Conservation (phyloP, 768 basidiomycete species). For the Hygrophoropsis aurantiaca region DNA sequence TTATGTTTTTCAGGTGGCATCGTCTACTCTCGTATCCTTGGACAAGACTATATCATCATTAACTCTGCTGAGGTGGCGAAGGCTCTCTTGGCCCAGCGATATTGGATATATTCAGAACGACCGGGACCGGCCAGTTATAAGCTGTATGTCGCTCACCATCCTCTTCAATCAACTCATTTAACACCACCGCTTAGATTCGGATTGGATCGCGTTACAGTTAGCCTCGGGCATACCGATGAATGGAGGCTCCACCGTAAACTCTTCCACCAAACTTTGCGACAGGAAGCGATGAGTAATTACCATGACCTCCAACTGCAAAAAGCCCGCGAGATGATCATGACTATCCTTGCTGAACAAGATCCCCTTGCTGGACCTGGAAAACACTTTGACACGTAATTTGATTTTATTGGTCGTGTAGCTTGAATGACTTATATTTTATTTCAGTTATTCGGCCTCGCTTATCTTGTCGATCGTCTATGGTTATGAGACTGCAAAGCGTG, state of each 20-base stretch:
- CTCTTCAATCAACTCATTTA: no score
- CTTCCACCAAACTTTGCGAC: no score
- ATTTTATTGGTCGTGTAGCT: not conserved
- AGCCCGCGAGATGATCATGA: not conserved
- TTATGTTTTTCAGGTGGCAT: slow-evolving; percentile 5
- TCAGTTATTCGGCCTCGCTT: slow-evolving; percentile 30
- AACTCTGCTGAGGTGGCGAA: slow-evolving; percentile 10
- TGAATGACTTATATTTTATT: not conserved
- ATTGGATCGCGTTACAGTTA: no score
- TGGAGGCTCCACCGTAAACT: no score
- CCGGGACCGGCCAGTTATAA: slow-evolving; percentile 7
- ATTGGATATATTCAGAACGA: slow-evolving; percentile 14
- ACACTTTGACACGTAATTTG: not conserved
- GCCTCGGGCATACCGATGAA: no score
- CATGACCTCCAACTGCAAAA: not conserved
- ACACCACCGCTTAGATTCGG: no score
- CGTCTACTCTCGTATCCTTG: slow-evolving; percentile 10
- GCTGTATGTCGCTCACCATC: slow-evolving; percentile 5
- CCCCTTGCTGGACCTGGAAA: not conserved
- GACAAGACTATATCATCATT: slow-evolving; percentile 10
- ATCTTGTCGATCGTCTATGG: slow-evolving; percentile 43
- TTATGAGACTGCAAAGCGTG: slow-evolving; percentile 31
- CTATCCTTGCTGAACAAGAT: not conserved
- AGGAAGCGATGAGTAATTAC: not conserved
- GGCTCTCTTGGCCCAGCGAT: slow-evolving; percentile 14